Evolutionary conservation across 202 grass and related monocot genomes (phyloP).

Genomic region (Panicum virgatum): DNA sequence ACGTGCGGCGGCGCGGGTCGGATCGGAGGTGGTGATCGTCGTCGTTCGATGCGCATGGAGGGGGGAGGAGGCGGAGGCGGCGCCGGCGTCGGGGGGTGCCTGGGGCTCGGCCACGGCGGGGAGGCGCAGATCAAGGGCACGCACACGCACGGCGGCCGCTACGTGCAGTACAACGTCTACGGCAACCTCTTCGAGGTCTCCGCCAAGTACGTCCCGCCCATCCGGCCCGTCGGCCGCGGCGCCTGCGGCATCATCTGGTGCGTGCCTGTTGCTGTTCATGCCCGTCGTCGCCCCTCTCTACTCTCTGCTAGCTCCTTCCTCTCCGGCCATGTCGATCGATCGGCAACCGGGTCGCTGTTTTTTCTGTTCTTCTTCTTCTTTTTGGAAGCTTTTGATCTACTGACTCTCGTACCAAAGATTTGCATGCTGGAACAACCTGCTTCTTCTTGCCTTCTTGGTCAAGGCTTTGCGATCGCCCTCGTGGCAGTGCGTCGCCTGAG

Average conservation of each 20-base stretch:
- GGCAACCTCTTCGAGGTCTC: conserved; percentile 94
- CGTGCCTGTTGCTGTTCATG: not conserved
- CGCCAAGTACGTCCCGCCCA: conserved; percentile 88
- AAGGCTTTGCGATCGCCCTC: too few species aligned
- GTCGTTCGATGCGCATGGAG: conserved; percentile 50
- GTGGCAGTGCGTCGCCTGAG: not conserved
- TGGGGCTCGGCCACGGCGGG: conserved; percentile 31
- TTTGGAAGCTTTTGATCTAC: not conserved
- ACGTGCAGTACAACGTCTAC: conserved; percentile 95
- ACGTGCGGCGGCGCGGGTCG: too few species aligned
- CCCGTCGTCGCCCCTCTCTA: too few species aligned
- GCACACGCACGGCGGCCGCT: conserved; percentile 74
- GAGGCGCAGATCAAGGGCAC: conserved; percentile 71
- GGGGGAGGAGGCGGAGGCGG: conserved; percentile 26
- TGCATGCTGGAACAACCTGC: not conserved
- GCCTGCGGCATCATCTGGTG: conserved; percentile 94
- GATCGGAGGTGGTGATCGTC: not conserved
- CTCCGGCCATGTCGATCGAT: too few species aligned
- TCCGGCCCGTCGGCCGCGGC: conserved; percentile 80
- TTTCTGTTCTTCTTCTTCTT: too few species aligned
- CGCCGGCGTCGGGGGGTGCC: conserved; percentile 37
- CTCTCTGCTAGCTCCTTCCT: not conserved
- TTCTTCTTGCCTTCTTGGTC: not conserved
- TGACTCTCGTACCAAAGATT: not conserved
- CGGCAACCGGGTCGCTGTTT: too few species aligned